Base-by-base conservation (phyloP, 352 stramenopile genomes). In the Globisporangium takayamanum region DNA sequence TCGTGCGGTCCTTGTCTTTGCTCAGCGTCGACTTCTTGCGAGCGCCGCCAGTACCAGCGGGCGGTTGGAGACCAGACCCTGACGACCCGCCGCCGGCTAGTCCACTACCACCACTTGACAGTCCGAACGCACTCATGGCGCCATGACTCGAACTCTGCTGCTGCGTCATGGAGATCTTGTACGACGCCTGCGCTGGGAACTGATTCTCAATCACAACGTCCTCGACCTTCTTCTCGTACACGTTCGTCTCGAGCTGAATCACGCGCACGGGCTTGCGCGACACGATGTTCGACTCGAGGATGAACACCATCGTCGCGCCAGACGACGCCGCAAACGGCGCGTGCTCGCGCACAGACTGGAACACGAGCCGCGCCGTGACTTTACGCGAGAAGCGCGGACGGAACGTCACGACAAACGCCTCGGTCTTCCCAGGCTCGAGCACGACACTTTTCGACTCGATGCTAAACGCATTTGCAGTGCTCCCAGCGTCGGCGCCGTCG, bases 221-320 rank as follows among this genome's bases (percentile, higher is more conserved):
- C 10, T 94, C 70, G 0, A 69, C 37, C 18, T 83, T 85, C 41
- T 82, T 84, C 57, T 96, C 86, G 68, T 96, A 97, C 37, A 72
- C 76, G 37, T 75, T 79, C 0, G 74, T 72, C 25, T 97, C 84
- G 2, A 91, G 70, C 57, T 93, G 78, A 47, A 96, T 80, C n/a
- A 92, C 72, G 0, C 84, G 76, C 33, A 96, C 76, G 0, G 90
- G 87, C 52, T 87, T 81, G 2, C 88, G 66, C 1, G 78, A 73
- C 1, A 86, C 69, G 33, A 97, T 89, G 54, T 89, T 87, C 0
- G 80, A 94, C 46, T 88, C 82, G 1, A 97, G 69, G 0, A 91
- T n/a, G 50, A 97, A 97, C 8, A 97, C 89, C 80, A 97, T 95
- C 2, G 88, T 94, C 11, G 85, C 78, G 1, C 80, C 79, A 0